Conservation (phyloP, 1,284 basidiomycete species). For the Ceratobasidium sp. region DNA sequence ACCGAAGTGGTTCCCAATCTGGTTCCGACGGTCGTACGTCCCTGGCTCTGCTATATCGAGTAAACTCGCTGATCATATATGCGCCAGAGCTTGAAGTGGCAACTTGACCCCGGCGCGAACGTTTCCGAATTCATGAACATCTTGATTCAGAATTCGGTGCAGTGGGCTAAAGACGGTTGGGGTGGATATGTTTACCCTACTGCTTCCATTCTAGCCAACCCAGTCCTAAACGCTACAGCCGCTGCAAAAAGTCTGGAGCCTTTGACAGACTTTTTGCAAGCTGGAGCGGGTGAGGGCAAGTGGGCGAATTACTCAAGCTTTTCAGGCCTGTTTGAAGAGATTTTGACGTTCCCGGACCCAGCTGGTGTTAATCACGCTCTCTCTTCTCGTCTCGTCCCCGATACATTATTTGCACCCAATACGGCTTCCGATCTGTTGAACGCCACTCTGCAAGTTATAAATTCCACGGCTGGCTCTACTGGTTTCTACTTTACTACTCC, state of each 20-base stretch:
- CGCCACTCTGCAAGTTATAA: not conserved
- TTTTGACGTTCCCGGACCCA: constrained; percentile 1
- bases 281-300: not conserved
- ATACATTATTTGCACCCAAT: not conserved
- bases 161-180: constrained; percentile 46
- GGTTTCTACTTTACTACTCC: constrained; percentile 32
- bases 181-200: constrained; percentile 44
- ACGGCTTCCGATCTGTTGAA: not conserved
- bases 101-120: constrained; percentile 16
- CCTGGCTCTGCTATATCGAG: not conserved
- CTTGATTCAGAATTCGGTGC: constrained; percentile 9
- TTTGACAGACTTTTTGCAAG: constrained; percentile 21
- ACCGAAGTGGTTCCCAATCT: constrained; percentile 24
- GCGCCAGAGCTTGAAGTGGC: constrained; percentile 24
- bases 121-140: constrained; percentile 2
- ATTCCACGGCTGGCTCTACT: not conserved
- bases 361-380: constrained; percentile 13
- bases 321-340: not conserved
- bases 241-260: constrained; percentile 23
- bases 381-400: constrained; percentile 23
- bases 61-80: not conserved
- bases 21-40: constrained; percentile 10
- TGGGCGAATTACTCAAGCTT: constrained; percentile 6
- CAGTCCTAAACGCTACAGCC: constrained; percentile 15
- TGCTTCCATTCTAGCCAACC: constrained; percentile 26